phyloP scores from a whole-genome alignment of 345 rosid genomes.

The Lepidium africanum region DNA sequence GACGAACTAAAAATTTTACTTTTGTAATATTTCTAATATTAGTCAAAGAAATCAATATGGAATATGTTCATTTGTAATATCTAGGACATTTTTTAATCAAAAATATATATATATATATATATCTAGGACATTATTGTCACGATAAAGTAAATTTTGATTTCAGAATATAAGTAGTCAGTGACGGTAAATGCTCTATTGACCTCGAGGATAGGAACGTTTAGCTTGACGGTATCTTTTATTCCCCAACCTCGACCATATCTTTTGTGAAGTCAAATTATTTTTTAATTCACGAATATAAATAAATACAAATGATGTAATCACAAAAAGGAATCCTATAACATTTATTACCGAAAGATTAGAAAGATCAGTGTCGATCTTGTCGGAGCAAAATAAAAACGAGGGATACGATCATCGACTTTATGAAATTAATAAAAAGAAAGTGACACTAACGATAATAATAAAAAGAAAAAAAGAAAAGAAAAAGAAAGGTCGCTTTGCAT shows the following conservation, averaged over 20 bases:
- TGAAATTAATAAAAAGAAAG: slow-evolving; percentile 17
- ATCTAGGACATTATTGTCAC: background rate
- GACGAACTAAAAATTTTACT: no score
- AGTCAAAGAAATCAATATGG: no score
- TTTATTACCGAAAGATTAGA: slow-evolving; percentile 18
- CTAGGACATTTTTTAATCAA: no score
- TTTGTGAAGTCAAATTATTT: background rate
- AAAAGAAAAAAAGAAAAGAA: background rate
- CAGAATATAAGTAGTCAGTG: background rate
- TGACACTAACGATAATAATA: slow-evolving; percentile 12
- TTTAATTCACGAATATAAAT: background rate
- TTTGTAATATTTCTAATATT: no score
- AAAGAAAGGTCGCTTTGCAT: slow-evolving; percentile 21
- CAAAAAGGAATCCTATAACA: slow-evolving; percentile 25
- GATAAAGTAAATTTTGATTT: background rate
- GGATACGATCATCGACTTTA: slow-evolving; percentile 23
- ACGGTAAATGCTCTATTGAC: background rate
- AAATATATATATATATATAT: no score
- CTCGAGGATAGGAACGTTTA: background rate
- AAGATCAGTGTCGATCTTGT: slow-evolving; percentile 27
- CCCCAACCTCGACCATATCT: background rate
- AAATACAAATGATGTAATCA: slow-evolving; percentile 4
- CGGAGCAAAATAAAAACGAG: slow-evolving; percentile 18
- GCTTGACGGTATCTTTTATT: background rate
- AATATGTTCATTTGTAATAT: no score